These are phyloP conservation scores for Lachnellula occidentalis DNA, from an alignment of 2,329 filamentous ascomycete genomes.

Conservation along the genomic window DNA sequence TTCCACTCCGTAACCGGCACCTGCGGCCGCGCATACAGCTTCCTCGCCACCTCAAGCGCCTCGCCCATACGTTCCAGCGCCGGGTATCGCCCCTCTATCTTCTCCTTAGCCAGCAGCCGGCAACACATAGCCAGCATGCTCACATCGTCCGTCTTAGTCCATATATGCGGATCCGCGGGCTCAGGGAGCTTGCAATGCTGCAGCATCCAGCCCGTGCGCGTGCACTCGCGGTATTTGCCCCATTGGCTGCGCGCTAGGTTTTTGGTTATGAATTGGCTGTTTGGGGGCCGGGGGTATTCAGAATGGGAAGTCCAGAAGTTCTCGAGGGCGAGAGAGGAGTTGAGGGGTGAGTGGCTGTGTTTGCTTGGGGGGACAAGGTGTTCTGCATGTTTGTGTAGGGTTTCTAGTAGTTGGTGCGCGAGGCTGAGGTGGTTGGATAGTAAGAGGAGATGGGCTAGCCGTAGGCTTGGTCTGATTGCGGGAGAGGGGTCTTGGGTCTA, in stretches of 20 bases:
- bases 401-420: slow-evolving; percentile 4
- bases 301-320: background rate
- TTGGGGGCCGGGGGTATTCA: background rate
- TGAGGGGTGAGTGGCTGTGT: background rate
- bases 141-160: slow-evolving; percentile 10
- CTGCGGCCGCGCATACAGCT: slow-evolving; percentile 4
- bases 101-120: slow-evolving; percentile 10
- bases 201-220: slow-evolving; percentile 12
- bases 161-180: slow-evolving; percentile 9
- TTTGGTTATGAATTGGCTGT: background rate
- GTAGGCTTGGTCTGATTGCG: background rate
- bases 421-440: slow-evolving; percentile 7
- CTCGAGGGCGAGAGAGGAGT: background rate
- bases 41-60: slow-evolving; percentile 1
- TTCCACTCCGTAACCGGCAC: background rate
- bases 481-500: slow-evolving; percentile 4
- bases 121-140: slow-evolving; percentile 11
- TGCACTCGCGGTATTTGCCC: slow-evolving; percentile 12
- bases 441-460: slow-evolving; percentile 7
- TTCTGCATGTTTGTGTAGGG: background rate
- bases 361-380: background rate
- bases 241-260: background rate
- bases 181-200: slow-evolving; percentile 10
- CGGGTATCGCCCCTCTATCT: slow-evolving; percentile 1
- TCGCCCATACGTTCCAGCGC: background rate